phyloP scores from a whole-genome alignment of 192 early-diverging fungal genomes.

The Coemansia furcata region DNA sequence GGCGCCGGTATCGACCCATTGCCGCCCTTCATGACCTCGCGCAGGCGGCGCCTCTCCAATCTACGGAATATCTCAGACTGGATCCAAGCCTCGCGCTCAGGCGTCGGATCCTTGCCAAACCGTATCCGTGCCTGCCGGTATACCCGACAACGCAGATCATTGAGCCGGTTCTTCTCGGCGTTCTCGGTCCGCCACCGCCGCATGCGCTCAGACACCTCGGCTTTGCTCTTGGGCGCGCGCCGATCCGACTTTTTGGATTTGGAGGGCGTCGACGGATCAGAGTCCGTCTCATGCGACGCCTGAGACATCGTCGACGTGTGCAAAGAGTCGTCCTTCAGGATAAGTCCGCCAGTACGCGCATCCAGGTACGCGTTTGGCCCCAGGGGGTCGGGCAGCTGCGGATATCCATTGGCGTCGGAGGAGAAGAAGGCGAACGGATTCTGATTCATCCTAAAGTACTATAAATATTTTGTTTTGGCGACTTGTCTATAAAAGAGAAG shows the following conservation, averaged over 20 bases:
- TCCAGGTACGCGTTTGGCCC: slow-evolving; percentile 33
- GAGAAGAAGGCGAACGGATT: slow-evolving; percentile 52
- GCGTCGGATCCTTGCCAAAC: slow-evolving; percentile 61
- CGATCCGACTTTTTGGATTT: slow-evolving; percentile 36
- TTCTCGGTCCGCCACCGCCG: slow-evolving; percentile 54
- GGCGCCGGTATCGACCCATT: too few relatives aligned
- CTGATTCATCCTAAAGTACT: slow-evolving; percentile 34
- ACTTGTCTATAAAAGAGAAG: slow-evolving; percentile 7
- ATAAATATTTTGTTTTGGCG: not conserved
- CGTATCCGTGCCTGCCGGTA: slow-evolving; percentile 62
- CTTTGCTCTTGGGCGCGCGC: slow-evolving; percentile 51
- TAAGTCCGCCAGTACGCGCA: slow-evolving; percentile 8
- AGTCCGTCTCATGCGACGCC: slow-evolving; percentile 45
- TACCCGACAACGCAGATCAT: slow-evolving; percentile 71
- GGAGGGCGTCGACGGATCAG: slow-evolving; percentile 43
- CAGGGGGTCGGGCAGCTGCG: slow-evolving; percentile 40
- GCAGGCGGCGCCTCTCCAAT: slow-evolving; percentile 44
- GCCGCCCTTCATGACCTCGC: slow-evolving; percentile 52
- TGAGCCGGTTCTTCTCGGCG: slow-evolving; percentile 58
- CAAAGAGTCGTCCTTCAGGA: slow-evolving; percentile 39
- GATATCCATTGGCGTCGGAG: slow-evolving; percentile 30
- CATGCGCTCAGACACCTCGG: slow-evolving; percentile 56
- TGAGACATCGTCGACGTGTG: slow-evolving; percentile 49
- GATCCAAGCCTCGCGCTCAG: slow-evolving; percentile 63
- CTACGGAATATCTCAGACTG: slow-evolving; percentile 61